These are phyloP conservation scores for Eucalyptus tenuipes DNA, from an alignment of 345 rosid species.

Conservation along the genomic window DNA sequence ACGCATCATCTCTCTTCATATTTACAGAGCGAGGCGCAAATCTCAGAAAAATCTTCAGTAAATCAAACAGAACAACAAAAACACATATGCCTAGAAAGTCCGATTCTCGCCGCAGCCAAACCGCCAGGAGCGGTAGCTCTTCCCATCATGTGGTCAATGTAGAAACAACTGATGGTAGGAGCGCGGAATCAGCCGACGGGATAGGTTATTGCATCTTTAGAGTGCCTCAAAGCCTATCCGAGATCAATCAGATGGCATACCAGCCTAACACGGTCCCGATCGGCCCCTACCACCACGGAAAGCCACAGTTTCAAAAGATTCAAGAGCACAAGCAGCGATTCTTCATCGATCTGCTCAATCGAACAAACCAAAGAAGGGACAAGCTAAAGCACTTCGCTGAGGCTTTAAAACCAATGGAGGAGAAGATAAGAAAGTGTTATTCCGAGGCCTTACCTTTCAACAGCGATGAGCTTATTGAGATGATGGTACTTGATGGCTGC, in stretches of 20 bases:
- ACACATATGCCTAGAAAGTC: neutral
- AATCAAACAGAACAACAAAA: neutral
- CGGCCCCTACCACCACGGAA: conserved; percentile 55
- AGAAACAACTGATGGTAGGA: conserved; percentile 14
- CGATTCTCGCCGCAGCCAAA: neutral
- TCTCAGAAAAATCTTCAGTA: neutral
- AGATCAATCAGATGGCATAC: conserved; percentile 41
- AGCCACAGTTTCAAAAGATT: conserved; percentile 32
- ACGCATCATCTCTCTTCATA: neutral
- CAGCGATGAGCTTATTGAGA: conserved; percentile 27
- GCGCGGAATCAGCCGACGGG: conserved; percentile 10
- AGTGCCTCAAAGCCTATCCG: conserved; percentile 28
- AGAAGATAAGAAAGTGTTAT: conserved; percentile 44
- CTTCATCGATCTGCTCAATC: conserved; percentile 17
- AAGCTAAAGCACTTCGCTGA: conserved; percentile 26
- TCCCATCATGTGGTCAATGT: neutral
- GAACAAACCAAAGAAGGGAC: conserved; percentile 7
- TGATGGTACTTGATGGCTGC: conserved; percentile 65
- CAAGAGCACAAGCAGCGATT: conserved; percentile 75
- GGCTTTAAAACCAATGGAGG: conserved; percentile 19
- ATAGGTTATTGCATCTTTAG: conserved; percentile 26
- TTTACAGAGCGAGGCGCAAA: neutral
- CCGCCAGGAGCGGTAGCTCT: neutral
- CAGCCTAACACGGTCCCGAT: conserved; percentile 57
- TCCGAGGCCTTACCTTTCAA: conserved; percentile 34